These are phyloP conservation scores for Camptophora hylomeconis DNA, from an alignment of 2,329 filamentous ascomycete species.

Conservation along the genomic window DNA sequence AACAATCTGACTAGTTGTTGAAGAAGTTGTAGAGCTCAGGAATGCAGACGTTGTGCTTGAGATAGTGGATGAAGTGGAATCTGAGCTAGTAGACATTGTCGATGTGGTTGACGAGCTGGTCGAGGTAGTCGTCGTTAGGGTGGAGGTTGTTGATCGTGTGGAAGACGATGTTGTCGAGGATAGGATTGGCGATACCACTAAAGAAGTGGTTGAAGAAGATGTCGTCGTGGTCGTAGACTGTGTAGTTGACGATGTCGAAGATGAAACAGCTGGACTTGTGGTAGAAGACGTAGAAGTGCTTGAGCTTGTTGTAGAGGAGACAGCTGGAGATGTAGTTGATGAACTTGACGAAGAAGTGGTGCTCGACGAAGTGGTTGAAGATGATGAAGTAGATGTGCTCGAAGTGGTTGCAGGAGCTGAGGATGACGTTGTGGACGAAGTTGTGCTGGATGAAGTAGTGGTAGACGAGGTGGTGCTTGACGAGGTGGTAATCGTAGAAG, in stretches of 20 bases:
- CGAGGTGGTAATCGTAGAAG: constrained; percentile 2
- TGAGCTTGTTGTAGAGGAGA: neutral
- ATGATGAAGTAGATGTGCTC: too few relatives aligned
- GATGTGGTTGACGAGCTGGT: constrained; percentile 3
- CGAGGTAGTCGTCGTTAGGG: constrained; percentile 1
- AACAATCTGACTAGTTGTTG: too few relatives aligned
- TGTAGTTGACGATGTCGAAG: neutral
- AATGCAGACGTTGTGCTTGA: constrained; percentile 1
- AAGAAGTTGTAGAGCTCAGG: too few relatives aligned
- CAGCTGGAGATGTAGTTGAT: neutral
- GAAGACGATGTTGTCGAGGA: too few relatives aligned
- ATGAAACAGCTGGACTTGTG: constrained; percentile 2
- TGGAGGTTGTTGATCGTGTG: constrained; percentile 2
- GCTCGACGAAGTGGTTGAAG: too few relatives aligned
- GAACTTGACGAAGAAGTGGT: too few relatives aligned
- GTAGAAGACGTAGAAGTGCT: neutral
- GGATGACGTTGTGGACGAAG: constrained; percentile 5
- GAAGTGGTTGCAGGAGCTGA: constrained; percentile 7
- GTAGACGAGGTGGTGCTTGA: constrained; percentile 6
- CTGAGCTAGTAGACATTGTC: neutral
- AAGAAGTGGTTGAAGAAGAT: neutral
- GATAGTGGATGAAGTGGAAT: constrained; percentile 1
- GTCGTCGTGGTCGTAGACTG: neutral
- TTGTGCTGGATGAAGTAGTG: constrained; percentile 9
- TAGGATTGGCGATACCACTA: neutral